phyloP scores from a whole-genome alignment of 176 grass and related monocot genomes.

The Calamus simplicifolius region DNA sequence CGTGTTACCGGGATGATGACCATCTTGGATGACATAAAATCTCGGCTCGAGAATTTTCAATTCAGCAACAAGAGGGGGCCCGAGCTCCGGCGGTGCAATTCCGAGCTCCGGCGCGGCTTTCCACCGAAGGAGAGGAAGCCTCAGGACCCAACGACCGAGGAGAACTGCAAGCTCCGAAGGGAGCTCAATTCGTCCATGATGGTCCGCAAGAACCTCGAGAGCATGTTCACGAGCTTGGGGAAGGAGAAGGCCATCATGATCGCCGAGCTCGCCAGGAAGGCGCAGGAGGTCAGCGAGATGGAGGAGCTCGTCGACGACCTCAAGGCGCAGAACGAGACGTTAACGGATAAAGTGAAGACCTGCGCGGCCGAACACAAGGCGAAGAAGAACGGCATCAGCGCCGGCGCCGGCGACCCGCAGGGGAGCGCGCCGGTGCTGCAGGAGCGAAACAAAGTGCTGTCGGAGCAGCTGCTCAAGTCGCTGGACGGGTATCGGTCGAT shows the following conservation, averaged over 20 bases:
- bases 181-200: slow-evolving; percentile 13
- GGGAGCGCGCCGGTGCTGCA: neutral
- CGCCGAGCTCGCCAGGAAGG: slow-evolving; percentile 26
- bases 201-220: slow-evolving; percentile 24
- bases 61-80: neutral
- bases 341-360: slow-evolving; percentile 21
- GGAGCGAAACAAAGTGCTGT: slow-evolving; percentile 20
- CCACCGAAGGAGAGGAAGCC: slow-evolving; percentile 4
- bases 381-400: neutral
- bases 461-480: slow-evolving; percentile 19
- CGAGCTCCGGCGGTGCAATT: slow-evolving; percentile 23
- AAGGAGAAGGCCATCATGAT: slow-evolving; percentile 28
- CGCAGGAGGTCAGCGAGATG: slow-evolving; percentile 15
- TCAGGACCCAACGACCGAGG: neutral
- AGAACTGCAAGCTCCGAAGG: slow-evolving; percentile 18
- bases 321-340: slow-evolving; percentile 12
- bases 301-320: slow-evolving; percentile 29
- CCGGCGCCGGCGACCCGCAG: neutral
- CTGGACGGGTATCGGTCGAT: slow-evolving; percentile 4
- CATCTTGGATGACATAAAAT: slow-evolving; percentile 9
- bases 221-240: slow-evolving; percentile 25
- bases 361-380: neutral
- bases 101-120: slow-evolving; percentile 5
- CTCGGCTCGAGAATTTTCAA: neutral
- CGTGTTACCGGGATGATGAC: slow-evolving; percentile 5